Evolutionary conservation across 1,139 yeast species (phyloP).

Genomic region (Pichia sp.): DNA sequence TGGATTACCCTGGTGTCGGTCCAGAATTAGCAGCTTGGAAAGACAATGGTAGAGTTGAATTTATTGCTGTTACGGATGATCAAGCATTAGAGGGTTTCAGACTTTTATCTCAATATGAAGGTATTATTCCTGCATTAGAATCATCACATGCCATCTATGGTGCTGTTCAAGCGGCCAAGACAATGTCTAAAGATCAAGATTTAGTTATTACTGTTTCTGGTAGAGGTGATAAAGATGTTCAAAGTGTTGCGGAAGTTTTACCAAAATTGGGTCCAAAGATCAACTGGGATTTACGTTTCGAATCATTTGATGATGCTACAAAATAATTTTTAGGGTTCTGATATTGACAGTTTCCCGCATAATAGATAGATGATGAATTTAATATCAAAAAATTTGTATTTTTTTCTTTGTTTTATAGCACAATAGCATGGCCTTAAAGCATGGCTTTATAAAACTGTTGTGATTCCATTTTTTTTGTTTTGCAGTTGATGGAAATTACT

Average conservation of each 20-base stretch:
- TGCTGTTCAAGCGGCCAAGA: conserved; percentile 82
- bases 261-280: conserved; percentile 86
- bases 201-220: conserved; percentile 88
- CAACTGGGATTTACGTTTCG: conserved; percentile 94
- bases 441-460: too few species aligned
- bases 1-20: conserved; percentile 99
- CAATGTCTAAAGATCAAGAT: conserved; percentile 67
- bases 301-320: conserved; percentile 29
- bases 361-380: too few species aligned
- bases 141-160: conserved; percentile 95
- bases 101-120: conserved; percentile 84
- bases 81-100: conserved; percentile 89
- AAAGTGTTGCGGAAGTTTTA: conserved; percentile 89
- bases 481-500: too few species aligned
- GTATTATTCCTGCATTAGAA: conserved; percentile 97
- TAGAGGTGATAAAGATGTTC: conserved; percentile 99
- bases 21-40: conserved; percentile 98
- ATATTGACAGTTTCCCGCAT: too few species aligned
- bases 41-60: conserved; percentile 83
- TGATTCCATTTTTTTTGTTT: too few species aligned
- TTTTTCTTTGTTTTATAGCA: too few species aligned
- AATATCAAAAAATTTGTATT: too few species aligned
- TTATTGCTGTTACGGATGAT: conserved; percentile 88
- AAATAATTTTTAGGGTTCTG: conserved; percentile 10
- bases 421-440: too few species aligned